Evolutionary conservation across 768 basidiomycete species (phyloP), one percentile per base, ranked within the genome.

Genomic region (Russula foetens): DNA sequence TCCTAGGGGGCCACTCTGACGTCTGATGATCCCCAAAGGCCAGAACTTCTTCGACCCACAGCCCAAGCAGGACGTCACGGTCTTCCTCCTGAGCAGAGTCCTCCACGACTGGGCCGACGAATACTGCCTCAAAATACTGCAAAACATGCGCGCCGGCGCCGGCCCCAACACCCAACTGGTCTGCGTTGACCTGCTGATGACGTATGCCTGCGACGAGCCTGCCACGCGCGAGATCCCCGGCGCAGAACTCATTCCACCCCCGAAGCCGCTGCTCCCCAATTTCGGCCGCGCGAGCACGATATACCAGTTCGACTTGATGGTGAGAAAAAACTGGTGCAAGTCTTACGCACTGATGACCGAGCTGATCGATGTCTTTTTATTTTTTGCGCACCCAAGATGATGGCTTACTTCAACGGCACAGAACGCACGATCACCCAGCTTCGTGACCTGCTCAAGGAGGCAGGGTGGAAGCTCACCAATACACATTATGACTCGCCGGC

Each of bases 21-120:
- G n/a, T 26, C 31, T 33, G 9, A 12, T 9, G 56, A 2, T 2
- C n/a, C 17, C 15, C 38, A 50, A 53, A 35, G 68, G 21, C 47
- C 67, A 64, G 59, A 63, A 57, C 67, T 71, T 60, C 69, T 71
- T 61, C 65, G 68, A 33, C 66, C 71, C 63, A 53, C 69, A 67
- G 58, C 71, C 47, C 2, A 24, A 31, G 2, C 23, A 55, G 67
- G 67, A 54, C 65, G 72, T 57, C 46, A 59, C 70, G 1, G 66
- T 72, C 19, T 72, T 68, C 63, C 35, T 72, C 41, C 50, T 73
- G n/a, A 60, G 68, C 24, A 56, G 44, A 33, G 67, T 74, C 47
- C 44, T 70, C 15, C 73, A 75, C 56, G 71, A 73, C 58, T 74
- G 73, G 73, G 54, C 74, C 1, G 74, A 74, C 59, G 60, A 69